Conservation (phyloP, 305 asterid species). For the Fraxinus nigra region DNA sequence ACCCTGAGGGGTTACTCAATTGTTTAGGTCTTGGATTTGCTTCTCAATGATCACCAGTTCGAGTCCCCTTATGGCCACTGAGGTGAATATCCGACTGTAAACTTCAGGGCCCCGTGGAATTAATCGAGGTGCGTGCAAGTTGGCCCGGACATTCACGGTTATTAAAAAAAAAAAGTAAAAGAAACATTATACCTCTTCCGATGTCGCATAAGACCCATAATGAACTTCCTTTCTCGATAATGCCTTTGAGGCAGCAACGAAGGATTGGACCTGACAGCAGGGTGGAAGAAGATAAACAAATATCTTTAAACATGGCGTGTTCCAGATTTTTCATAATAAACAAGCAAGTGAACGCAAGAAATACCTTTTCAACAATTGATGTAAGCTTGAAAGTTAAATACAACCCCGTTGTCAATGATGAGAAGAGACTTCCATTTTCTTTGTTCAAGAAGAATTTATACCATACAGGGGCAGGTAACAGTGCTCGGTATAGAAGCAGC, state of each 20-base stretch:
- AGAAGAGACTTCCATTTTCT: conserved; percentile 87
- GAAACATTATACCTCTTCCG: conserved; percentile 64
- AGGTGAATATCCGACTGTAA: too few species aligned
- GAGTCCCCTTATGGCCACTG: too few species aligned
- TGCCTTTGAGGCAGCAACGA: conserved; percentile 74
- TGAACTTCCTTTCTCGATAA: conserved; percentile 63
- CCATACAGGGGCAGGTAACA: conserved; percentile 95
- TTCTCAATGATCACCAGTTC: too few species aligned
- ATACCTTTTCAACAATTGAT: conserved; percentile 78
- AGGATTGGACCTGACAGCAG: conserved; percentile 58
- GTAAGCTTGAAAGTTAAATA: conserved; percentile 89
- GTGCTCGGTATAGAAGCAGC: conserved; percentile 77
- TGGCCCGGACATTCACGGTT: too few species aligned
- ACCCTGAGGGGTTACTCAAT: too few species aligned
- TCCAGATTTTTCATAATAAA: conserved; percentile 6
- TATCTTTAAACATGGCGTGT: background rate
- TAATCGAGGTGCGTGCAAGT: too few species aligned
- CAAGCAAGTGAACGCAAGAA: conserved; percentile 9
- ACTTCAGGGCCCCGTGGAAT: too few species aligned
- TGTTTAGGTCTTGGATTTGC: too few species aligned
- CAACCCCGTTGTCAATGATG: conserved; percentile 83
- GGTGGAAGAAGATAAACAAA: conserved; percentile 11
- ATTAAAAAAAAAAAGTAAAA: background rate
- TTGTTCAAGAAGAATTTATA: conserved; percentile 93
- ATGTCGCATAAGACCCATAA: conserved; percentile 85